Conservation (phyloP, 2,329 filamentous ascomycete genomes). For the Cytospora chrysosperma region DNA sequence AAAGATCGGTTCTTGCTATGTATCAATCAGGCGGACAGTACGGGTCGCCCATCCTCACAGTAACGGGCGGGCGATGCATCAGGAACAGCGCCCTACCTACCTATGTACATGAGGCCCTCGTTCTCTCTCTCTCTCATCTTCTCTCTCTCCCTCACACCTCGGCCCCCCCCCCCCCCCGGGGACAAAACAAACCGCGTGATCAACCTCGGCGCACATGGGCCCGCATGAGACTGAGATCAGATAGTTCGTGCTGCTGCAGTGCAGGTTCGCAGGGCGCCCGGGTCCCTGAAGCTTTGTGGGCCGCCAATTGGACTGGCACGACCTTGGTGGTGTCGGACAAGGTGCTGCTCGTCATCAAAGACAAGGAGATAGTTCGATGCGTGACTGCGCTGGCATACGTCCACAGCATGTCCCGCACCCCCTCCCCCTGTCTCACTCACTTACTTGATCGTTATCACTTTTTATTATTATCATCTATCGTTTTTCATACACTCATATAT, state of each 20-base stretch:
- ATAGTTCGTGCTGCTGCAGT: constrained; percentile 13
- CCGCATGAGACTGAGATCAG: constrained; percentile 18
- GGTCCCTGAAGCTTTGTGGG: constrained; percentile 15
- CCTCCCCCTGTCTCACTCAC: too few relatives aligned
- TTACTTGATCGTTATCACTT: too few relatives aligned
- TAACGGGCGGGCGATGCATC: background rate
- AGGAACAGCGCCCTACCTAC: background rate
- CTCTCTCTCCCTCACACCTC: too few relatives aligned
- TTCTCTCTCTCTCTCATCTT: too few relatives aligned
- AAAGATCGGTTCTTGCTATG: background rate
- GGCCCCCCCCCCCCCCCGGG: too few relatives aligned
- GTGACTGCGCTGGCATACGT: constrained; percentile 16
- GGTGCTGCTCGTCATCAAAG: constrained; percentile 11
- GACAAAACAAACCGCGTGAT: constrained; percentile 4
- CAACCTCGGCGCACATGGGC: constrained; percentile 12
- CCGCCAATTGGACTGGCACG: constrained; percentile 17
- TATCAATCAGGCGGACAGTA: background rate
- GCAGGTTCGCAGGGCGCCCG: constrained; percentile 12
- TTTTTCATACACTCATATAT: too few relatives aligned
- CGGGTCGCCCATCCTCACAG: background rate
- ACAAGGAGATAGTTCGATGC: constrained; percentile 14
- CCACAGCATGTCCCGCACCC: constrained; percentile 6
- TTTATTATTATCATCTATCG: too few relatives aligned
- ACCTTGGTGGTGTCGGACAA: constrained; percentile 15
- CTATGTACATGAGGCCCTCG: too few relatives aligned